Evolutionary conservation across 2,329 filamentous ascomycete genomes (phyloP).

Genomic region (Parasarocladium wereldwijsianum): DNA sequence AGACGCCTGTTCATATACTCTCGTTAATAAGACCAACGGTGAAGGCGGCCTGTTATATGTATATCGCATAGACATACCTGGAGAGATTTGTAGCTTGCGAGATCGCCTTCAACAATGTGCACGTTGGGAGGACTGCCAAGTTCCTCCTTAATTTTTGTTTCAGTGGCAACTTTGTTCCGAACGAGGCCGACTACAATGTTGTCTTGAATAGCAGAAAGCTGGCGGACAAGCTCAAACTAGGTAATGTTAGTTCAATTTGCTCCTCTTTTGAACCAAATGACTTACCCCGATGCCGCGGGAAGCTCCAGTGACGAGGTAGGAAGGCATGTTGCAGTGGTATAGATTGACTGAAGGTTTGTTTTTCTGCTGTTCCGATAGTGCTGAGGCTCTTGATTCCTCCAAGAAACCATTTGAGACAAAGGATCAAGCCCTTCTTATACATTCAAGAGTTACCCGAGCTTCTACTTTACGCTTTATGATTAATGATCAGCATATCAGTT

Average conservation of each 20-base stretch:
- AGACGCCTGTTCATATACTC: neutral
- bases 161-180: constrained; percentile 22
- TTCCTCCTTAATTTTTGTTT: constrained; percentile 18
- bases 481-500: too few species aligned
- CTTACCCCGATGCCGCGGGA: neutral
- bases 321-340: neutral
- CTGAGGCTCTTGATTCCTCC: too few species aligned
- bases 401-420: too few species aligned
- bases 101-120: constrained; percentile 25
- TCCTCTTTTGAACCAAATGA: neutral
- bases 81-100: constrained; percentile 21
- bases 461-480: too few species aligned
- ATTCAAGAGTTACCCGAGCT: too few species aligned
- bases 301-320: neutral
- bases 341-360: too few species aligned
- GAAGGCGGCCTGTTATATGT: too few species aligned
- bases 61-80: constrained; percentile 13
- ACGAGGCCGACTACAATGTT: constrained; percentile 28
- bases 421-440: too few species aligned
- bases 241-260: neutral
- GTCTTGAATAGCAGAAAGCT: constrained; percentile 24
- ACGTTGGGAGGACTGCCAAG: constrained; percentile 19
- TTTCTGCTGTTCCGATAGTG: too few species aligned
- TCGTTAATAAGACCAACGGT: neutral
- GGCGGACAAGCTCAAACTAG: constrained; percentile 20